Base-by-base conservation (phyloP, 371 early-diverging fungal genomes). In the Mucor piriformis region DNA sequence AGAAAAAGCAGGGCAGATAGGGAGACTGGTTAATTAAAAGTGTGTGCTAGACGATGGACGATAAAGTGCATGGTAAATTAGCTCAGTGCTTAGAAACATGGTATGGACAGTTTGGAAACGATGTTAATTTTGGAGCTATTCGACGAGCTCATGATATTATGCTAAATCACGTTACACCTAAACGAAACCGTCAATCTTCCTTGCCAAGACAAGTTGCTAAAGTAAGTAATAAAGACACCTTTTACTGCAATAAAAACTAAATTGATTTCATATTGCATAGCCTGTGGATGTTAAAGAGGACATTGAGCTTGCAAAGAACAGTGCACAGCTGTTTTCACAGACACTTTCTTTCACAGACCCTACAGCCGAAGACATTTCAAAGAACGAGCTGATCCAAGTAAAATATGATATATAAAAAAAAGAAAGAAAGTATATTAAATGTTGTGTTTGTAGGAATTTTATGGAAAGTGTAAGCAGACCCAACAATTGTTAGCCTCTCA, bases 281-380 rank as follows among this genome's bases (percentile, higher is more conserved):
- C 57, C 66, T 38, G 32, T 37, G 35, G 61, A 66, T 47, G 37
- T 60, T 3, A 56, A 66, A 21, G 29, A 25, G n/a, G 64, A 58
- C 42, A 75, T 77, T 40, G 69, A 77, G 56, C 40, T 80, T 27
- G 73, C 76, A 34, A 75, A 72, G 57, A 80, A 77, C 50, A 80
- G 73, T 56, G 81, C 77, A 13, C 76, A 75, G 42, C 42, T 80
- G 16, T 64, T 80, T 32, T 77, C 74, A 6, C 77, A 80, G 38
- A 80, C 77, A 0, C 55, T 80, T n/a, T 73, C 81, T 3, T 80
- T 80, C 46, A 80, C 81, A 8, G 81, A 80, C 48, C 81, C 81
- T 20, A 77, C 76, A 16, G 59, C 68, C 33, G 77, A 80, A 57
- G 81, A 80, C 51, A 80, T 80, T 23, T 64, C 76, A 6, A 67